phyloP scores from a whole-genome alignment of 2,329 filamentous ascomycete species.

The Neofusicoccum parvum region DNA sequence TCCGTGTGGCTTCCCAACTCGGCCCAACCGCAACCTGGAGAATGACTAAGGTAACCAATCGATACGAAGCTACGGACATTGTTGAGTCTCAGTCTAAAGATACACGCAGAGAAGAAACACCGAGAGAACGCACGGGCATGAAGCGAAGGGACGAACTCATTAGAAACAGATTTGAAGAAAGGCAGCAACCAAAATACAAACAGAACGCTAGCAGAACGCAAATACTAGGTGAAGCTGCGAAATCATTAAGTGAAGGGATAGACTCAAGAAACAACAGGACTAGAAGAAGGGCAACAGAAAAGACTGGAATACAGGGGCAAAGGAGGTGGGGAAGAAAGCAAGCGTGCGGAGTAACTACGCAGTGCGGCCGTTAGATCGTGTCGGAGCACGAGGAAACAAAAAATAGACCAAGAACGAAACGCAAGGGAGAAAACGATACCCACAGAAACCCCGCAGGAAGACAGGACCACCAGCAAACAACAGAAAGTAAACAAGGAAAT shows the following conservation, averaged over 20 bases:
- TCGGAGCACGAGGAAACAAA: background rate
- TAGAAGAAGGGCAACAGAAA: no score
- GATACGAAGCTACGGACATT: background rate
- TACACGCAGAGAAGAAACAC: background rate
- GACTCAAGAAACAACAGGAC: no score
- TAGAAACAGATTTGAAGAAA: background rate
- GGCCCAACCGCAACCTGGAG: no score
- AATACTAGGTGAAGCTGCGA: background rate
- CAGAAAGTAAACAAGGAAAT: background rate
- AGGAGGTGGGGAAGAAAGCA: background rate
- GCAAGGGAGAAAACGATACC: background rate
- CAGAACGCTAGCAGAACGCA: background rate
- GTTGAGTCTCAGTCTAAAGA: background rate
- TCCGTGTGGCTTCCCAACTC: background rate
- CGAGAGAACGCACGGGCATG: background rate
- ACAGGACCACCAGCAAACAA: background rate
- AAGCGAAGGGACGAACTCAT: background rate
- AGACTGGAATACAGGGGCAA: background rate
- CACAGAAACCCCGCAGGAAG: background rate
- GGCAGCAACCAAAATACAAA: background rate
- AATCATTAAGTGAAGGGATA: no score
- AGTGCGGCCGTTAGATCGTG: background rate
- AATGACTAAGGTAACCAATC: background rate
- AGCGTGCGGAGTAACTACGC: background rate
- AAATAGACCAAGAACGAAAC: background rate